Evolutionary conservation across 345 rosid genomes (phyloP), one percentile per base, ranked within the genome.

Genomic region (Pseudoturritis turrita): DNA sequence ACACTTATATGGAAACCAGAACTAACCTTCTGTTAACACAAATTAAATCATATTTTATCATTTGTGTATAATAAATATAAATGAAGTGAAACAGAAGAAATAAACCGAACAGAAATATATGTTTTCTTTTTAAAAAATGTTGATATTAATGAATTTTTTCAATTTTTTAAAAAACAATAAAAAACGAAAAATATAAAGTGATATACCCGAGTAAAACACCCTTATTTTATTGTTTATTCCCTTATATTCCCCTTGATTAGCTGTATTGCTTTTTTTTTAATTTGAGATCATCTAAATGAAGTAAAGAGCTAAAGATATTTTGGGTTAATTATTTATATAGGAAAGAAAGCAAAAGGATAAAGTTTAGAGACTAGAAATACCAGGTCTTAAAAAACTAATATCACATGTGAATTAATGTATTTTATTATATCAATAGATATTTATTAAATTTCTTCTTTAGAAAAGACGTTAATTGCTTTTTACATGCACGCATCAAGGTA

Each of bases 401-500:
- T 73, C 56, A 43, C 70, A 62, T 43, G 76, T 44, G 47, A 56
- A 46, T 35, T n/a, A 74, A 22, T 28, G 22, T 10, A 47, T 57
- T 28, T 36, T 57, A 45, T 46, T 13, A 14, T 40, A 19, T 40
- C 28, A 22, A 31, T 21, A 53, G 0, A n/a, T 70, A 53, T 4
- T 28, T 59, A 66, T 57, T 17, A 50, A 58, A 74, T 33, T 66
- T 66, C 41, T 29, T 57, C 61, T 57, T 57, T 59, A 15, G 12
- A 61, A 60, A 75, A 60, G 53, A 60, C 6, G 29, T 33, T 14
- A 41, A 68, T 41, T 52, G 31, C 69, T 44, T 62, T 61, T 60
- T 25, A 58, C 31, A 59, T 13, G 49, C 64, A 59, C 46, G 35
- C 41, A 67, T 61, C 74, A 35, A 75, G 74, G 79, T 36, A 61